phyloP scores from a whole-genome alignment of 108 stramenopile genomes.

The Epithemia pelagica region DNA sequence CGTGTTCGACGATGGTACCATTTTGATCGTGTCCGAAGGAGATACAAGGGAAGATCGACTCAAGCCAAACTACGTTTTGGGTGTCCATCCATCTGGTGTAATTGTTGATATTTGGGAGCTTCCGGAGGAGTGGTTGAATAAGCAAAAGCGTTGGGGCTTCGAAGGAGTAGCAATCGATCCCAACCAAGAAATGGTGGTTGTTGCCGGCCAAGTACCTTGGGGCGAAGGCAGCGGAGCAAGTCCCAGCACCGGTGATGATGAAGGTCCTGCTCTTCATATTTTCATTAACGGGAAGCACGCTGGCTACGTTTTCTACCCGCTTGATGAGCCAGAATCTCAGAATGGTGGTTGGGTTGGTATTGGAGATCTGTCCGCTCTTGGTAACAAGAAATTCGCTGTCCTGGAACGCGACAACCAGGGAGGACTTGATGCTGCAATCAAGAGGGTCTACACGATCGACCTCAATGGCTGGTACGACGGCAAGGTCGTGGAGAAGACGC shows the following conservation, averaged over 20 bases:
- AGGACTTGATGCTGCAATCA: conserved; percentile 58
- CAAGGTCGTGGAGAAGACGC: conserved; percentile 27
- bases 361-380: conserved; percentile 44
- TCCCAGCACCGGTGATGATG: conserved; percentile 13
- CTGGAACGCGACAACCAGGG: conserved; percentile 73
- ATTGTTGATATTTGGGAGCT: conserved; percentile 42
- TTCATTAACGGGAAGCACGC: neutral
- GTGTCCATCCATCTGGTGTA: conserved; percentile 22
- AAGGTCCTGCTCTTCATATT: conserved; percentile 43
- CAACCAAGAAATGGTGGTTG: conserved; percentile 35
- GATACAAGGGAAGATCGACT: conserved; percentile 44
- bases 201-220: conserved; percentile 50
- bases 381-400: conserved; percentile 40
- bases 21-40: conserved; percentile 68
- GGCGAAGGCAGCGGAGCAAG: neutral
- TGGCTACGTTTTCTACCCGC: conserved; percentile 47
- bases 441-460: conserved; percentile 45
- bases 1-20: conserved; percentile 23
- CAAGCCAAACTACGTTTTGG: conserved; percentile 46
- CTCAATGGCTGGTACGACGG: conserved; percentile 28
- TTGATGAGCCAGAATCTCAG: conserved; percentile 44
- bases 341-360: conserved; percentile 75
- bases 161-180: conserved; percentile 54
- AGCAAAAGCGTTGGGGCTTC: conserved; percentile 46
- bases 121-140: conserved; percentile 35